These are phyloP conservation scores for Beauveria sp. DNA, from an alignment of 2,329 filamentous ascomycete species.

Conservation along the genomic window DNA sequence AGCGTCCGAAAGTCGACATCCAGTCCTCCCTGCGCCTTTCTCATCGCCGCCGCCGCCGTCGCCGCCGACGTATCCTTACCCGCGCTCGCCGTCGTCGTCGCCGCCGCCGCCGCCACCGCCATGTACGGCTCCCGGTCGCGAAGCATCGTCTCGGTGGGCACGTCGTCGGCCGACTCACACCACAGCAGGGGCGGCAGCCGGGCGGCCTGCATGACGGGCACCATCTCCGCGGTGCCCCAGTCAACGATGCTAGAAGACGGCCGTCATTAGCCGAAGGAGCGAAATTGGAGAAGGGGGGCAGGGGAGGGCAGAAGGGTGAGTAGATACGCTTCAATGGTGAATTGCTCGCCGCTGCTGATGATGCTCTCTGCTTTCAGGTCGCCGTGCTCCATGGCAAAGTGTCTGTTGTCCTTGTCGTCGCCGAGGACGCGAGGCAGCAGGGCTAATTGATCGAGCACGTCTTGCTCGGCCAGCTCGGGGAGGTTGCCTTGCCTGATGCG, in stretches of 20 bases:
- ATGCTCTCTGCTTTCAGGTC: background rate
- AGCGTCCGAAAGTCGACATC: background rate
- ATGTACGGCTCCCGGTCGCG: background rate
- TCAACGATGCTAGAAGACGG: background rate
- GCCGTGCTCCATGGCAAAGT: background rate
- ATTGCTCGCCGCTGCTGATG: background rate
- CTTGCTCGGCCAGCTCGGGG: background rate
- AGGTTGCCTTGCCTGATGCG: background rate
- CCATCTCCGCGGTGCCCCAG: constrained; percentile 1
- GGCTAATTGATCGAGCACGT: background rate
- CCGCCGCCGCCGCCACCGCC: background rate
- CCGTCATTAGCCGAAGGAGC: background rate
- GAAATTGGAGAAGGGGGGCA: background rate
- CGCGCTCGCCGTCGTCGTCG: background rate
- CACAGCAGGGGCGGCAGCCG: background rate
- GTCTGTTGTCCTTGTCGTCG: background rate
- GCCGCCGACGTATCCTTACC: background rate
- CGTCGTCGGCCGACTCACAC: background rate
- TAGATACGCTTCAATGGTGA: background rate
- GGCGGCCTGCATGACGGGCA: background rate
- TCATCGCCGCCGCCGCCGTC: background rate
- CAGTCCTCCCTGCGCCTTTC: background rate
- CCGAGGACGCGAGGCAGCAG: background rate
- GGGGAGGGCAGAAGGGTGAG: background rate
- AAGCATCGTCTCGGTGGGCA: background rate